Conservation (phyloP, 495 filamentous ascomycete species). For the Penicillium fimorum region DNA sequence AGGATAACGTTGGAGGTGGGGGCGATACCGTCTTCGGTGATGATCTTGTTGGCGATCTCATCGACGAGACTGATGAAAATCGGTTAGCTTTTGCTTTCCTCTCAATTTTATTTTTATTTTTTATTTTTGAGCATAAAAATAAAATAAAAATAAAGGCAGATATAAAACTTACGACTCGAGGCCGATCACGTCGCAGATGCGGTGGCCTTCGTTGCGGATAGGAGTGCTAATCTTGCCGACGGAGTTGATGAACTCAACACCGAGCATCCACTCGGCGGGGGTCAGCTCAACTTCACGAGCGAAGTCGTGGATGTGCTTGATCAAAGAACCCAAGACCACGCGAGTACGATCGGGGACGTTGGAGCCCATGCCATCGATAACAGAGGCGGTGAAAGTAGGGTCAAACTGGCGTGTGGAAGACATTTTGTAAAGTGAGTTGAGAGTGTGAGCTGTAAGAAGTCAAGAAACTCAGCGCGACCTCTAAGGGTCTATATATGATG, state of each 20-base stretch:
- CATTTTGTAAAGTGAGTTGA: constrained; percentile 26
- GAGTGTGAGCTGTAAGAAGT: neutral
- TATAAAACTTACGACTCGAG: constrained; percentile 66
- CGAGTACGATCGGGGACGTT: constrained; percentile 67
- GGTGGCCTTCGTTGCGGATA: constrained; percentile 73
- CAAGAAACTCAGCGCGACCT: constrained; percentile 5
- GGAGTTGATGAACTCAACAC: constrained; percentile 61
- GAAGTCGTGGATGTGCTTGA: constrained; percentile 80
- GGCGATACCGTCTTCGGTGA: constrained; percentile 64
- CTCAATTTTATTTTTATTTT: neutral
- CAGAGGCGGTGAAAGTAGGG: constrained; percentile 72
- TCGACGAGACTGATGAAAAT: constrained; percentile 61
- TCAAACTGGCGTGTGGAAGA: constrained; percentile 53
- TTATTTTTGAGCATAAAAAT: neutral
- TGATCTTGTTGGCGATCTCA: constrained; percentile 79
- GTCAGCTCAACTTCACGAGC: constrained; percentile 79
- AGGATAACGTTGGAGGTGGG: constrained; percentile 83
- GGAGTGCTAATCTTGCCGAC: constrained; percentile 55
- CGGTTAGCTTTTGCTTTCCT: neutral
- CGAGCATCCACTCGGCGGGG: constrained; percentile 76
- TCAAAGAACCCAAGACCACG: constrained; percentile 61
- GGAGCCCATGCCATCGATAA: constrained; percentile 74
- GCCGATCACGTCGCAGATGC: constrained; percentile 75
- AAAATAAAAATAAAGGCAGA: neutral
- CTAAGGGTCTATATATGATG: constrained; percentile 23